These are phyloP conservation scores for Erythrophleum ivorense DNA, from an alignment of 331 rosid species.

Conservation along the genomic window DNA sequence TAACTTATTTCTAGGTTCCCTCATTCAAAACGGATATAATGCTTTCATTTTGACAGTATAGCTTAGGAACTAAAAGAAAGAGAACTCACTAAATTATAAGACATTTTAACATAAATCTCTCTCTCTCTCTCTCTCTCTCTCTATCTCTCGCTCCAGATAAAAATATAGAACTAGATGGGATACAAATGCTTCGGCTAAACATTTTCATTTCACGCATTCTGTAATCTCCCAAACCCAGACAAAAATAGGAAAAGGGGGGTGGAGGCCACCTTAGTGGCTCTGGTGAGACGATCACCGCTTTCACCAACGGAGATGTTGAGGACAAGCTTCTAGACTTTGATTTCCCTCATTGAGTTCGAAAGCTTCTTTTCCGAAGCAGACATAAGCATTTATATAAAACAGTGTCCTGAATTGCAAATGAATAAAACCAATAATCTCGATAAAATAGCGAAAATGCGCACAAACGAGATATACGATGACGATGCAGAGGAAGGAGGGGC, in stretches of 20 bases:
- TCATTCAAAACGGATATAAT: no score
- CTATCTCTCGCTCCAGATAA: neutral
- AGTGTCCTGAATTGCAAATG: neutral
- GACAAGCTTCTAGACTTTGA: conserved; percentile 69
- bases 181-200: neutral
- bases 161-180: neutral
- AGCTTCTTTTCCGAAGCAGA: conserved; percentile 67
- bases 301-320: conserved; percentile 72
- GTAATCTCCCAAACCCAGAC: neutral
- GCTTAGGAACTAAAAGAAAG: neutral
- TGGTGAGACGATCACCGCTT: conserved; percentile 46
- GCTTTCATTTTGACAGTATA: neutral
- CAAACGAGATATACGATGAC: neutral
- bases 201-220: neutral
- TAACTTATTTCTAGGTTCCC: neutral
- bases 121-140: neutral
- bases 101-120: no score
- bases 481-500: neutral
- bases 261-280: conserved; percentile 57
- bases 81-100: neutral
- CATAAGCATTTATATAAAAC: neutral
- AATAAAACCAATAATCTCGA: no score
- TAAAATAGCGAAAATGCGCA: no score
- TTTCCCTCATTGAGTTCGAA: conserved; percentile 72
- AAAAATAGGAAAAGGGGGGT: neutral